Conservation (phyloP, 2,329 filamentous ascomycete species). For the Diaporthe citrichinensis region DNA sequence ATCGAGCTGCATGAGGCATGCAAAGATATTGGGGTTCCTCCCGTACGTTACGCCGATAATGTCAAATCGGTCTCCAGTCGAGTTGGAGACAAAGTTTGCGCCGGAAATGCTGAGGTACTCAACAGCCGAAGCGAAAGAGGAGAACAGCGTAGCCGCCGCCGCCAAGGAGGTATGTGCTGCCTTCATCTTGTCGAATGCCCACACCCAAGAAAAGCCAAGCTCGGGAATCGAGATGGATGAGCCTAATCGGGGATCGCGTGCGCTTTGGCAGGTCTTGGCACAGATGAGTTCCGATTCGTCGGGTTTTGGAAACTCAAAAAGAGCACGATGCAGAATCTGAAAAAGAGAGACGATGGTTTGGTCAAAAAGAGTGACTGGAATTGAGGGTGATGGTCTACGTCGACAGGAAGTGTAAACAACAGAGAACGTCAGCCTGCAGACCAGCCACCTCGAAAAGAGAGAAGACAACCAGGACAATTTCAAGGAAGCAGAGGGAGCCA, state of each 20-base stretch:
- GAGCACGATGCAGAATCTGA: neutral
- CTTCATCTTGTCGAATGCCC: slow-evolving; percentile 37
- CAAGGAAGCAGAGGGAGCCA: slow-evolving; percentile 19
- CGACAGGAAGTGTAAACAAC: slow-evolving; percentile 12
- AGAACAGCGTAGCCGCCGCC: slow-evolving; percentile 41
- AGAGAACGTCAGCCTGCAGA: slow-evolving; percentile 13
- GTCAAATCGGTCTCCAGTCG: slow-evolving; percentile 69
- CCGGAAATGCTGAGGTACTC: slow-evolving; percentile 37
- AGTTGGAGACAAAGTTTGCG: slow-evolving; percentile 66
- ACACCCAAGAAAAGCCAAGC: slow-evolving; percentile 30
- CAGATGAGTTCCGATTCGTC: slow-evolving; percentile 21
- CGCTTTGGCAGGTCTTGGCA: slow-evolving; percentile 30
- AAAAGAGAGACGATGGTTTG: slow-evolving; percentile 13
- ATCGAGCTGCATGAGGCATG: too few relatives aligned
- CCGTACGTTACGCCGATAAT: slow-evolving; percentile 68
- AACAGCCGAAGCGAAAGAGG: slow-evolving; percentile 39
- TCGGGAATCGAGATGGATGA: slow-evolving; percentile 13
- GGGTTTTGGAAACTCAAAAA: neutral
- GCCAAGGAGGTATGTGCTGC: slow-evolving; percentile 38
- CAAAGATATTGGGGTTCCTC: neutral
- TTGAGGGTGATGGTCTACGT: neutral
- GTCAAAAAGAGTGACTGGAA: slow-evolving; percentile 28
- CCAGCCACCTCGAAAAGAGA: slow-evolving; percentile 21
- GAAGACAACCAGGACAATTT: slow-evolving; percentile 12
- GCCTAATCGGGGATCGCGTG: slow-evolving; percentile 34